Conservation (phyloP, 495 filamentous ascomycete genomes). For the Penicillium diatomitis region DNA sequence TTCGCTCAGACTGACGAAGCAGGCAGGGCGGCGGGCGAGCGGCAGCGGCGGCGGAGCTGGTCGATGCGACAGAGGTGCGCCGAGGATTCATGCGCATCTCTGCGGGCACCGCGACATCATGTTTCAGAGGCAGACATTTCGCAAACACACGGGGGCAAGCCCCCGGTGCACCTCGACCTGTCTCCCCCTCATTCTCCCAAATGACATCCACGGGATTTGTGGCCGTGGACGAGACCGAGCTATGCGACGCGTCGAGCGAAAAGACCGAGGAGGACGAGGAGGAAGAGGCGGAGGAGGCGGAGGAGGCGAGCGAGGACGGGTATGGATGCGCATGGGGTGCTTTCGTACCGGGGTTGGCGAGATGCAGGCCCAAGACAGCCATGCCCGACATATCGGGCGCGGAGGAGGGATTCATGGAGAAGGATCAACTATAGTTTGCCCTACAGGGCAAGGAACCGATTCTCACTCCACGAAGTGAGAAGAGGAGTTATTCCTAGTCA, state of each 20-base stretch:
- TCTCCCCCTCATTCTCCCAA: constrained; percentile 39
- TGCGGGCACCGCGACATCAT: constrained; percentile 44
- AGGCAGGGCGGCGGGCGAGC: constrained; percentile 69
- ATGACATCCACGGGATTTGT: constrained; percentile 39
- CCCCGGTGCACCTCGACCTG: constrained; percentile 16
- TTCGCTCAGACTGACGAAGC: constrained; percentile 84
- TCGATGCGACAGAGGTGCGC: constrained; percentile 46
- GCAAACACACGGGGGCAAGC: constrained; percentile 20
- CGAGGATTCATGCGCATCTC: constrained; percentile 77
- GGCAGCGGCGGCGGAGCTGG: constrained; percentile 46
- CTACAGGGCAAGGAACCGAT: too few species aligned
- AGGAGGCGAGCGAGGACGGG: constrained; percentile 57
- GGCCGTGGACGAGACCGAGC: constrained; percentile 41
- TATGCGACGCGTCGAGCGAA: constrained; percentile 56
- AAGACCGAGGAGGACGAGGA: constrained; percentile 74
- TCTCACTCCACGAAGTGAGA: too few species aligned
- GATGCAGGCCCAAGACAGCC: constrained; percentile 40
- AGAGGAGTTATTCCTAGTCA: too few species aligned
- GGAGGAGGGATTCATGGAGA: constrained; percentile 17
- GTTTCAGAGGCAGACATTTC: constrained; percentile 21
- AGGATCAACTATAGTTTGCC: neutral
- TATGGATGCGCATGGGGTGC: constrained; percentile 48
- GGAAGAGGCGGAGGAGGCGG: constrained; percentile 65
- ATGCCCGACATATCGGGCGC: constrained; percentile 39
- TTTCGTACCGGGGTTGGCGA: constrained; percentile 34